Evolutionary conservation across 306 rosid genomes (phyloP).

Genomic region (Quercus engelmannii): DNA sequence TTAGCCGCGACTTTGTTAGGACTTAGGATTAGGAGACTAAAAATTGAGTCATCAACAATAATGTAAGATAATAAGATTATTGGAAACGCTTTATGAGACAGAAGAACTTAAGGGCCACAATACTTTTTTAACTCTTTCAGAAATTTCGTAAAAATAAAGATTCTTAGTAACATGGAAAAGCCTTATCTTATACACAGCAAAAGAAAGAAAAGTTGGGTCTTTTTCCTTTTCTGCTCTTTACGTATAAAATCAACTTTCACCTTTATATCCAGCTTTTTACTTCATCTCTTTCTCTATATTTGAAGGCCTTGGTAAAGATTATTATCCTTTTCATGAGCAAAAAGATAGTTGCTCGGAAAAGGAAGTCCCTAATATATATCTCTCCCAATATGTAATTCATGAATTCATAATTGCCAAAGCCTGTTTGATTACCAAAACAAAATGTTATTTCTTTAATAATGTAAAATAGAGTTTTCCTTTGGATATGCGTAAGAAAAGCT

Average conservation of each 20-base stretch:
- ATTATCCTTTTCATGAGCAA: not conserved
- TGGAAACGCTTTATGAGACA: not conserved
- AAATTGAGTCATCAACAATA: not conserved
- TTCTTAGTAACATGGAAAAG: constrained; percentile 3
- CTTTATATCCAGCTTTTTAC: constrained; percentile 8
- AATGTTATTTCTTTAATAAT: not conserved
- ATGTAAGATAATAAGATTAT: not conserved
- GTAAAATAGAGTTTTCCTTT: not conserved
- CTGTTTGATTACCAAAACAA: not conserved
- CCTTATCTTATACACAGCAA: not conserved
- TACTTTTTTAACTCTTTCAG: constrained; percentile 1
- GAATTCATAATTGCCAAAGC: not conserved
- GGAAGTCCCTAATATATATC: too few species aligned
- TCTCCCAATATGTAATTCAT: not conserved
- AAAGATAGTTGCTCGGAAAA: not conserved
- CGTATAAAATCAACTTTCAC: not conserved
- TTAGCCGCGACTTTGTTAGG: constrained; percentile 16
- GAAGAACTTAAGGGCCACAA: constrained; percentile 1
- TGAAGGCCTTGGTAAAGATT: constrained; percentile 1
- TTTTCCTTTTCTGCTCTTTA: constrained; percentile 1
- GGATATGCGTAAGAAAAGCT: not conserved
- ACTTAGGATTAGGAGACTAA: constrained; percentile 13
- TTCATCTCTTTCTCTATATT: not conserved
- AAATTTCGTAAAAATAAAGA: constrained; percentile 11
- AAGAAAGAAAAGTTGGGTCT: not conserved